Evolutionary conservation across 2,329 filamentous ascomycete species (phyloP).

Genomic region (Diplodia sapinea): DNA sequence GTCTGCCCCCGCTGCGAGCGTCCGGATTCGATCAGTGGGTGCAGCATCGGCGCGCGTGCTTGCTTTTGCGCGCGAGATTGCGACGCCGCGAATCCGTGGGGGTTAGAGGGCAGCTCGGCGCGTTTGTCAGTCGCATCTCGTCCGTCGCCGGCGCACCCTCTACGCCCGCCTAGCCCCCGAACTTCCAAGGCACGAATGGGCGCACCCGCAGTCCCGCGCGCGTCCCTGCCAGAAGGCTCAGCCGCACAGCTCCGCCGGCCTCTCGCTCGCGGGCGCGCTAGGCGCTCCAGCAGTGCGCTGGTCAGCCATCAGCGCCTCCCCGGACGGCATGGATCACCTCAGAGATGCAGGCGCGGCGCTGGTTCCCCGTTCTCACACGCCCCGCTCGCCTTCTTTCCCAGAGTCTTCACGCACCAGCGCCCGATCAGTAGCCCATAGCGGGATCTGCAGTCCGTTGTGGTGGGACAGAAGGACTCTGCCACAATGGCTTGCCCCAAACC

Average conservation of each 20-base stretch:
- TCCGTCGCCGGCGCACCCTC: conserved; percentile 19
- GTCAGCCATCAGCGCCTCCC: conserved; percentile 15
- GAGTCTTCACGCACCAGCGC: conserved; percentile 25
- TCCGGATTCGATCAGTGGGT: not conserved
- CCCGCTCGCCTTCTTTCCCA: conserved; percentile 23
- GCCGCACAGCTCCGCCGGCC: conserved; percentile 21
- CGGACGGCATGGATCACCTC: conserved; percentile 14
- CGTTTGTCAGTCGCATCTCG: not conserved
- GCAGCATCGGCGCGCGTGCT: not conserved
- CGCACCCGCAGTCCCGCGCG: conserved; percentile 15
- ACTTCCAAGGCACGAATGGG: conserved; percentile 13
- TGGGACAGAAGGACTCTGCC: conserved; percentile 29
- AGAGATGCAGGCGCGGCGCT: conserved; percentile 18
- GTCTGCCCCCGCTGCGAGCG: conserved; percentile 10
- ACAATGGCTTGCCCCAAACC: conserved; percentile 28
- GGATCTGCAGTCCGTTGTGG: conserved; percentile 25
- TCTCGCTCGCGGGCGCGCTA: conserved; percentile 7
- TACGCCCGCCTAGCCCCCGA: conserved; percentile 17
- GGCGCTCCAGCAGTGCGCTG: conserved; percentile 16
- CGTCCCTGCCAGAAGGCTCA: conserved; percentile 15
- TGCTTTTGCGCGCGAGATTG: conserved; percentile 12
- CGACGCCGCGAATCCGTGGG: conserved; percentile 22
- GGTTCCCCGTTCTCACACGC: conserved; percentile 18
- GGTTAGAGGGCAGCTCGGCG: not conserved
- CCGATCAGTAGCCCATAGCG: conserved; percentile 21